Percentiles rank a stretch among this genome's conserved stretches.
Conservation (phyloP, 2,329 filamentous ascomycete genomes). For the Ceratocystis eucalypticola region DNA sequence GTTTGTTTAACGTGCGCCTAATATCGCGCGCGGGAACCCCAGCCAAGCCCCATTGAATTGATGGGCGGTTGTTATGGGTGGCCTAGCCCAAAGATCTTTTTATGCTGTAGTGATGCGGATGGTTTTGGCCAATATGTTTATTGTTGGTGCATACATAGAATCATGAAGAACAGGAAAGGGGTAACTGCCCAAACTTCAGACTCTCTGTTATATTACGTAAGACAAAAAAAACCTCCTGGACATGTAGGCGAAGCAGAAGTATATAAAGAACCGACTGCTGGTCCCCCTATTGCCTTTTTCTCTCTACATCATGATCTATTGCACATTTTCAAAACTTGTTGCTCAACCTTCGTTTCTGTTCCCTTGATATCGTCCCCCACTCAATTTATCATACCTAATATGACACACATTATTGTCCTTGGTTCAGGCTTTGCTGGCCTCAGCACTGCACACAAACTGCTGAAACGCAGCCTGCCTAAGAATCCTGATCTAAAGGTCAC, state of each 20-base stretch:
- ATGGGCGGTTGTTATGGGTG: background rate
- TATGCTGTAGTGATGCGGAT: background rate
- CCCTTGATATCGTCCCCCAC: background rate
- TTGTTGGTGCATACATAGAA: background rate
- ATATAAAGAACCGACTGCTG: background rate
- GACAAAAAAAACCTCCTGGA: background rate
- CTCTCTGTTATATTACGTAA: background rate
- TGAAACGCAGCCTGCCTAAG: constrained; percentile 32
- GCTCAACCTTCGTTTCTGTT: background rate
- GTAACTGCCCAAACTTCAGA: background rate
- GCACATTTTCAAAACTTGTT: background rate
- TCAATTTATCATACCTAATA: constrained; percentile 6
- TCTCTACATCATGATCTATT: background rate
- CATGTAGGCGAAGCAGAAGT: background rate
- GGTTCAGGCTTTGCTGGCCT: constrained; percentile 36
- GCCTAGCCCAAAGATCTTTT: background rate
- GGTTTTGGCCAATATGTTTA: background rate
- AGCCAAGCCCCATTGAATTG: background rate
- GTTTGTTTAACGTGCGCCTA: background rate
- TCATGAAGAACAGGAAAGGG: background rate
- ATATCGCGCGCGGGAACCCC: background rate
- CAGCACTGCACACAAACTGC: constrained; percentile 37
- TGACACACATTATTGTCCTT: constrained; percentile 36
- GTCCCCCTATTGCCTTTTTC: background rate
- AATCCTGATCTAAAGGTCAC: constrained; percentile 32